Base-by-base conservation (phyloP, 208 protist genomes). In the Crithidia expoeki region DNA sequence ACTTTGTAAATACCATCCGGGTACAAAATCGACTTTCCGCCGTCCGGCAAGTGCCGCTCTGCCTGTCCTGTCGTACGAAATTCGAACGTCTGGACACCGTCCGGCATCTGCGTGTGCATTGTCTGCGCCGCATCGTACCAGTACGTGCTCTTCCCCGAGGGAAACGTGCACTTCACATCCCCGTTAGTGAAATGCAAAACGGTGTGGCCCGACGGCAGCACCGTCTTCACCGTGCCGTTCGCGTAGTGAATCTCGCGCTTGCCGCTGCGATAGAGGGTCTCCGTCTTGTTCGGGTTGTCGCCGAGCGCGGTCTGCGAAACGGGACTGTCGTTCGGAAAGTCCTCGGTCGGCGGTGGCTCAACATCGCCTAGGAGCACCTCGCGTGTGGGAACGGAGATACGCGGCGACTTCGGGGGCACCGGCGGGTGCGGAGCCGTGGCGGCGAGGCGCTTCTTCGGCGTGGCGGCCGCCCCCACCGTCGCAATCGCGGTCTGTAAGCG, bases 1-100 rank as follows among this genome's bases (percentile, higher is more conserved):
- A 93, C 63, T 72, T 97, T 98, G 71, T 89, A 92, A 23, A 96
- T 95, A 52, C 91, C 90, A 57, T 98, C 94, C 0, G 93, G 92
- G 68, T 98, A 98, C n/a, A 96, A 64, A 55, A 98, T 97, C 53
- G 97, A 90, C 79, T 98, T 98, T 16, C 76, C 88, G n/a, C 94
- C 93, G 57, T 95, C 84, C 9, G 94, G 81, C 36, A 86, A 65
- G 72, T 98, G 94, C 27, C 87, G 84, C 72, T 98, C 96, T 30
- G 86, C 85, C 72, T 98, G 96, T 19, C 83, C 81, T 6, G 96
- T 94, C 12, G 85, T 68, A 36, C 90, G 81, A 78, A 98, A 98
- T 72, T 95, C 83, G 73, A 96, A 97, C 14, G 95, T 72, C 76
- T 98, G 90, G 34, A 92, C 69, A 12, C 94, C 94, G 60, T 95